Evolutionary conservation across 768 basidiomycete genomes (phyloP).

Genomic region (Termitomyces bulborhizus): DNA sequence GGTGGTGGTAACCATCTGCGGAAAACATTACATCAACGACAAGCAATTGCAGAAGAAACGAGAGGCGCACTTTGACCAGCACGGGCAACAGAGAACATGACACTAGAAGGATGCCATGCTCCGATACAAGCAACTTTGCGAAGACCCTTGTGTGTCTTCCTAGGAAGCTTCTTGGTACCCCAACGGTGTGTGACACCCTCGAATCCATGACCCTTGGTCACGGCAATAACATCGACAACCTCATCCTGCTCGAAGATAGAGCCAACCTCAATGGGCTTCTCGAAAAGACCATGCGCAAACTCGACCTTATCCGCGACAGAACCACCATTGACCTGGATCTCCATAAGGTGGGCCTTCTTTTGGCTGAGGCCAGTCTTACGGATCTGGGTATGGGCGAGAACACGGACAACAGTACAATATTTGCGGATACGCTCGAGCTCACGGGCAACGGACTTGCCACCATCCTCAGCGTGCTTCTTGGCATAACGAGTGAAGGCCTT

Average conservation of each 20-base stretch:
- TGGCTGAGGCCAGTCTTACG: slow-evolving; percentile 96
- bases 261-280: slow-evolving; percentile 87
- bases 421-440: slow-evolving; percentile 99
- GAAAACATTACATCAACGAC: neutral
- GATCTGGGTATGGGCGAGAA: slow-evolving; percentile 98
- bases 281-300: slow-evolving; percentile 89
- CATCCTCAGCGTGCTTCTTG: slow-evolving; percentile 96
- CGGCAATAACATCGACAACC: slow-evolving; percentile 93
- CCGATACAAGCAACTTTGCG: slow-evolving; percentile 99
- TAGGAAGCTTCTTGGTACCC: slow-evolving; percentile 98
- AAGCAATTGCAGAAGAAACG: neutral
- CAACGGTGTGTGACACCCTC: slow-evolving; percentile 99
- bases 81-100: slow-evolving; percentile 99
- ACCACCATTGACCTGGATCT: slow-evolving; percentile 99
- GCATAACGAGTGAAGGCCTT: slow-evolving; percentile 99
- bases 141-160: slow-evolving; percentile 99
- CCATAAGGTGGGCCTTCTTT: slow-evolving; percentile 99
- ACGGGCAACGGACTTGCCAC: slow-evolving; percentile 85
- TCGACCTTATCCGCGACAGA: slow-evolving; percentile 95
- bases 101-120: slow-evolving; percentile 98
- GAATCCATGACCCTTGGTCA: slow-evolving; percentile 99
- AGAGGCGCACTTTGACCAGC: slow-evolving; percentile 90
- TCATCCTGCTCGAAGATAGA: slow-evolving; percentile 96
- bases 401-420: slow-evolving; percentile 99
- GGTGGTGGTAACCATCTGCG: slow-evolving; percentile 92